Evolutionary conservation across 495 filamentous ascomycete species (phyloP).

Genomic region (Cladorrhinum samala): DNA sequence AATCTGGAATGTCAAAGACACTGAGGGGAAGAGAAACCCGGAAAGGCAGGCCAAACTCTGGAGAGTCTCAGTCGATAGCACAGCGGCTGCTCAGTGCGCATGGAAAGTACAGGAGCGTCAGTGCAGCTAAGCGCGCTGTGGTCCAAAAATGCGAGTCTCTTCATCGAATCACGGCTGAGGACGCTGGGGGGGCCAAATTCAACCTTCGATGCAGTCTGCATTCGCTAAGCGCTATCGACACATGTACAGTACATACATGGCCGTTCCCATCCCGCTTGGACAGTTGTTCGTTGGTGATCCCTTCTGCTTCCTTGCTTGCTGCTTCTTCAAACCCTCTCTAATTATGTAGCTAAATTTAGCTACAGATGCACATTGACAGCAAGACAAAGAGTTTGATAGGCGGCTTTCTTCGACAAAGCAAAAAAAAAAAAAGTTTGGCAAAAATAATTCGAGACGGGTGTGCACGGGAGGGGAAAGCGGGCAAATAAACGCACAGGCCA

Average conservation of each 20-base stretch:
- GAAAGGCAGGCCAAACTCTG: not conserved
- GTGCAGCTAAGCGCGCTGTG: constrained; percentile 5
- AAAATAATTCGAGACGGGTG: too few species aligned
- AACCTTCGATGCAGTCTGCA: not conserved
- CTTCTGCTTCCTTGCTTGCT: too few species aligned
- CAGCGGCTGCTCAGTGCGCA: not conserved
- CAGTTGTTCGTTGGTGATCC: too few species aligned
- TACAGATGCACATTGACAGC: too few species aligned
- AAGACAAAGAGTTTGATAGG: too few species aligned
- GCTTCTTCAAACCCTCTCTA: too few species aligned
- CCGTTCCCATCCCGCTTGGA: too few species aligned
- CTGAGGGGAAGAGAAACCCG: not conserved
- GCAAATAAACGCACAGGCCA: constrained; percentile 5
- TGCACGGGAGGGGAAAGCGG: constrained; percentile 4
- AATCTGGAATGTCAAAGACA: not conserved
- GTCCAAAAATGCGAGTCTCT: not conserved
- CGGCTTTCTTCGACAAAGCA: too few species aligned
- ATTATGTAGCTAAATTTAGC: not conserved
- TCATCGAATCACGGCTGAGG: not conserved
- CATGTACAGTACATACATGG: not conserved
- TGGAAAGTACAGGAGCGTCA: too few species aligned
- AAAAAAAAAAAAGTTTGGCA: too few species aligned
- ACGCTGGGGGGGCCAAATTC: too few species aligned
- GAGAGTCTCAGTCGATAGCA: not conserved
- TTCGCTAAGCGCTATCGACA: not conserved